These are phyloP conservation scores for Vigna trinervia DNA, from an alignment of 306 rosid genomes.

Conservation along the genomic window DNA sequence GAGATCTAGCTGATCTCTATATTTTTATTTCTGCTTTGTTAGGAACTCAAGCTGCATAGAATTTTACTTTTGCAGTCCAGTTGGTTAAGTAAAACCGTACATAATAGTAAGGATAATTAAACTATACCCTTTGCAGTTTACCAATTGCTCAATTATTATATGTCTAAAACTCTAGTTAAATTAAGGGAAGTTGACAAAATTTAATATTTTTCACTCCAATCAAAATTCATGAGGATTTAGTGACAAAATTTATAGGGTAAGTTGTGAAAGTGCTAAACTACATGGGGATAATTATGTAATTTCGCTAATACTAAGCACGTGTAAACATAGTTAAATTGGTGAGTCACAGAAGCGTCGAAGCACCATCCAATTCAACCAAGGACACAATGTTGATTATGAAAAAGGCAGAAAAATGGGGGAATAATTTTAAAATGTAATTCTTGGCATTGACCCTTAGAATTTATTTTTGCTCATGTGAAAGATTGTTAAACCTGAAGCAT, in stretches of 20 bases:
- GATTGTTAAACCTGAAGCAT: not conserved
- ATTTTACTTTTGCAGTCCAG: not conserved
- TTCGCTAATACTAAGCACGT: not conserved
- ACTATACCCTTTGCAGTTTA: not conserved
- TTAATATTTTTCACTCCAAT: not conserved
- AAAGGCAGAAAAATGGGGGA: not conserved
- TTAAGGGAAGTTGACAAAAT: not conserved
- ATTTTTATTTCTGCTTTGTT: not conserved
- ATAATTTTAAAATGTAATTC: not conserved
- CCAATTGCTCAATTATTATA: not conserved
- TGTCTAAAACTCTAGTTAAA: not conserved
- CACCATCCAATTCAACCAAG: constrained; percentile 17
- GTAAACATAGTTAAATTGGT: not conserved
- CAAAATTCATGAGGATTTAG: not conserved
- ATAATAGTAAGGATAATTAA: not conserved
- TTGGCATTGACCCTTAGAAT: constrained; percentile 14
- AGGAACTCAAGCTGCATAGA: not conserved
- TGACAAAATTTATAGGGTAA: not conserved
- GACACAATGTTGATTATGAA: not conserved
- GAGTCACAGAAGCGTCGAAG: not conserved
- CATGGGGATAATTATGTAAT: not conserved
- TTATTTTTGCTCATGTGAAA: not conserved
- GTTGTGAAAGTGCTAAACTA: not conserved
- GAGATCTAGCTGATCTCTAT: constrained; percentile 15
- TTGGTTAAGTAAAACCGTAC: too few species aligned